phyloP scores from a whole-genome alignment of 164 flowering plant species.

The Pachysandra terminalis region DNA sequence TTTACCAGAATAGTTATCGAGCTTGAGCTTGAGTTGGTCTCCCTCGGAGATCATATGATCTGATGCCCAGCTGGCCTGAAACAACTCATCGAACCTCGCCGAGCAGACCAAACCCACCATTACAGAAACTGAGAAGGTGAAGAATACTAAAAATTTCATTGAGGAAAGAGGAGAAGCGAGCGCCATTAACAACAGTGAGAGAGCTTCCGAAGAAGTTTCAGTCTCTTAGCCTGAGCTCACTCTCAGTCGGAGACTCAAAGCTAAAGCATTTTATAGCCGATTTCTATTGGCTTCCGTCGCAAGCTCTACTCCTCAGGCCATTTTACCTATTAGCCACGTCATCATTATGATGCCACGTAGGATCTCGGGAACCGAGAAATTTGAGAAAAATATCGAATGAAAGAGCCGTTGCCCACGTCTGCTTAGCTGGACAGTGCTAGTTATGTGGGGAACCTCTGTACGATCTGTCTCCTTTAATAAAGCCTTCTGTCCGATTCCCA shows the following conservation, averaged over 20 bases:
- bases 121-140: conserved; percentile 22
- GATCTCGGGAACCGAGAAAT: conserved; percentile 1
- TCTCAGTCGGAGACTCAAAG: too few relatives aligned
- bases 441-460: conserved; percentile 7
- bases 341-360: conserved; percentile 16
- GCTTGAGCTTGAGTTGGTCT: conserved; percentile 71
- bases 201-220: conserved; percentile 8
- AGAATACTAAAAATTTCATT: conserved; percentile 3
- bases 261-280: background rate
- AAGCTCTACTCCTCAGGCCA: background rate
- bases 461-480: conserved; percentile 27
- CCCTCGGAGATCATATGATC: conserved; percentile 76
- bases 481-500: background rate
- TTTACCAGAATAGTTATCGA: conserved; percentile 83
- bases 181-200: background rate
- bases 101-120: conserved; percentile 29
- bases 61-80: conserved; percentile 73
- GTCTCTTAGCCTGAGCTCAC: too few relatives aligned
- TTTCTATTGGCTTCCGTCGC: background rate
- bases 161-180: background rate
- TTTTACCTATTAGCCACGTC: background rate
- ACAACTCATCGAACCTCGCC: conserved; percentile 67
- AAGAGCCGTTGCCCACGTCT: conserved; percentile 44
- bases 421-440: conserved; percentile 30
- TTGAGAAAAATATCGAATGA: conserved; percentile 7